A percentile compares a stretch with the other conserved stretches of the same genome.
Evolutionary conservation across 2,329 filamentous ascomycete species (phyloP).

Genomic region (Albifimbria verrucaria): DNA sequence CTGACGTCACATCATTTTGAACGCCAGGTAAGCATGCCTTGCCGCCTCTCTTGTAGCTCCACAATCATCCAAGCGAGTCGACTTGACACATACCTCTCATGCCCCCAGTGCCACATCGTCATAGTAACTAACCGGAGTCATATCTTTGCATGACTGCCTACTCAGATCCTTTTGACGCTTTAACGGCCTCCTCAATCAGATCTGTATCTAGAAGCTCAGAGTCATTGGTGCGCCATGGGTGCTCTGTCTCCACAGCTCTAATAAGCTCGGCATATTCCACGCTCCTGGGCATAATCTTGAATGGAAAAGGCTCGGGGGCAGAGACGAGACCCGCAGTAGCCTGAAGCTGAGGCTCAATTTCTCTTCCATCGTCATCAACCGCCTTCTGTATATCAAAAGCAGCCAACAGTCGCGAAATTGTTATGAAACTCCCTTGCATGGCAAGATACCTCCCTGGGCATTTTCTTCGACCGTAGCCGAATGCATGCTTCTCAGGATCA

Average conservation of each 20-base stretch:
- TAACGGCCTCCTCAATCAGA: not conserved
- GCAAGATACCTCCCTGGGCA: conserved; percentile 32
- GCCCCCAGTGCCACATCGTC: too few relatives aligned
- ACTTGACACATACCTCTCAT: too few relatives aligned
- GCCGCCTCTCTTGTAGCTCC: too few relatives aligned
- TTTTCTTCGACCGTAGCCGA: conserved; percentile 32
- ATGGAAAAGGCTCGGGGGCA: conserved; percentile 1
- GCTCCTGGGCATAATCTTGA: conserved; percentile 12
- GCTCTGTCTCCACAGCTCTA: not conserved
- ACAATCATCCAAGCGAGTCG: too few relatives aligned
- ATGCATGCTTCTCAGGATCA: conserved; percentile 25
- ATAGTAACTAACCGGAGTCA: too few relatives aligned
- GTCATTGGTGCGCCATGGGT: not conserved
- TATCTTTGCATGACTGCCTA: too few relatives aligned
- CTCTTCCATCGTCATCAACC: conserved; percentile 28
- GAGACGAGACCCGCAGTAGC: conserved; percentile 3
- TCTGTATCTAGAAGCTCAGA: not conserved
- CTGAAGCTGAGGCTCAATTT: conserved; percentile 19
- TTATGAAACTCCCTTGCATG: conserved; percentile 27
- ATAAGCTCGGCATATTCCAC: conserved; percentile 6
- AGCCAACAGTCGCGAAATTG: conserved; percentile 35
- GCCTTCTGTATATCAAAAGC: conserved; percentile 38
- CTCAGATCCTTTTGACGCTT: conserved; percentile 1
- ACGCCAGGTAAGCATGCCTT: too few relatives aligned
- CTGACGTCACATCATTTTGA: too few relatives aligned